Evolutionary conservation across 2,329 filamentous ascomycete species (phyloP), one percentile per base, ranked within the genome.

Genomic region (Bertia moriformis): DNA sequence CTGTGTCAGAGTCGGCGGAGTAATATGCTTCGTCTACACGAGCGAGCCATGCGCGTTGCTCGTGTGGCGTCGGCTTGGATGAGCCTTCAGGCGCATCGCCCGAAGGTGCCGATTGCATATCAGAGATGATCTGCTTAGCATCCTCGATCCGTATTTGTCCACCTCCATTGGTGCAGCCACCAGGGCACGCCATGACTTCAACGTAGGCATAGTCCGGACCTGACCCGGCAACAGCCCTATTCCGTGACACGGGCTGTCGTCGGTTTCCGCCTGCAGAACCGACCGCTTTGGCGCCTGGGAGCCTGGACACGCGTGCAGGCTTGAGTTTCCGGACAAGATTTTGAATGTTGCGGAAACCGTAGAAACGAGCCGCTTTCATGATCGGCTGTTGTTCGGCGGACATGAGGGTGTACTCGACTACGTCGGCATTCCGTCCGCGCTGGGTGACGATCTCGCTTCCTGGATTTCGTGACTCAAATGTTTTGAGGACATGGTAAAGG

Each of bases 101-200:
- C n/a, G 22, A n/a, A 10, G 22, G 22, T n/a, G 22, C 7, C 7
- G 22, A n/a, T 7, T 27, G 7, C n/a, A n/a, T 27, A 7, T 10
- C 32, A 29, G 24, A 10, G 10, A 29, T 10, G n/a, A n/a, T n/a
- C 32, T 35, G 10, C 17, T 15, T 10, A 7, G 73, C 69, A 50
- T 80, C 75, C 15, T 66, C 66, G 14, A 75, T 63, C 41, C 76
- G 75, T 43, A 80, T 69, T 53, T 80, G 75, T 2, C 75, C 75
- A 32, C 75, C 75, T 1, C 75, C 75, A 46, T 80, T 80, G 19
- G 75, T 80, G 52, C 75, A 80, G 1, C 75, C 75, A 13, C 75
- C 75, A 1, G 75, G 75, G 54, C 75, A 80, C 13, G 75, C 75
- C 75, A 80, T 80, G 43, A 80, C 75, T 53, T 80, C 75, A 10